phyloP scores from a whole-genome alignment of 768 basidiomycete genomes.

The Suillus tomentosus region DNA sequence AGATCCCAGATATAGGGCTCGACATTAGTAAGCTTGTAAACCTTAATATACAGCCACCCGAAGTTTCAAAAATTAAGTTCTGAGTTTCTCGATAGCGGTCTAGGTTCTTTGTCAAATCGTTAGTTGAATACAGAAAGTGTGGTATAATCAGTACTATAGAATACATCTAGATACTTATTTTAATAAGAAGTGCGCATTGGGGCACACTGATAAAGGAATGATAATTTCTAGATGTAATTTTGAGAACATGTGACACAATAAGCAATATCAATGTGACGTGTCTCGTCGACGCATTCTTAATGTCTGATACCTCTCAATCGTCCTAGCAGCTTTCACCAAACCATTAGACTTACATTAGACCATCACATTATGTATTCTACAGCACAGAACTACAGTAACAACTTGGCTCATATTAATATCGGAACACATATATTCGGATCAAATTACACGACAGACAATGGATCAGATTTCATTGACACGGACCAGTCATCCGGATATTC shows the following conservation, averaged over 20 bases:
- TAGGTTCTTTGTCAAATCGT: neutral
- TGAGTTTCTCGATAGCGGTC: neutral
- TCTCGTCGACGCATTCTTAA: neutral
- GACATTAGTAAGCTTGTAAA: neutral
- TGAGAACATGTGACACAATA: neutral
- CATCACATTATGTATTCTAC: too few relatives aligned
- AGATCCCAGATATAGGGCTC: neutral
- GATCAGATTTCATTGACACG: neutral
- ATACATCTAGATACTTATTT: neutral
- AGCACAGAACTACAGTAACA: too few relatives aligned
- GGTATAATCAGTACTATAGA: neutral
- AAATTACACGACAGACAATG: neutral
- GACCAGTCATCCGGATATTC: neutral
- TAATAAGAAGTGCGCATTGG: neutral
- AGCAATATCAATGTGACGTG: neutral
- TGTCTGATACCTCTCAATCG: too few relatives aligned
- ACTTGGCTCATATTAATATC: neutral
- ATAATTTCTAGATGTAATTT: neutral
- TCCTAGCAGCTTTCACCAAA: neutral
- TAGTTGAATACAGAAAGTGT: neutral
- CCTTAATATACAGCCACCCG: neutral
- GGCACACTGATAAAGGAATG: neutral
- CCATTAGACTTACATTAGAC: neutral
- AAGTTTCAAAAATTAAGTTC: neutral
- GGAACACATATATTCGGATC: neutral